Evolutionary conservation across 352 stramenopile genomes (phyloP).

Genomic region (Halophytophthora polymorphica): DNA sequence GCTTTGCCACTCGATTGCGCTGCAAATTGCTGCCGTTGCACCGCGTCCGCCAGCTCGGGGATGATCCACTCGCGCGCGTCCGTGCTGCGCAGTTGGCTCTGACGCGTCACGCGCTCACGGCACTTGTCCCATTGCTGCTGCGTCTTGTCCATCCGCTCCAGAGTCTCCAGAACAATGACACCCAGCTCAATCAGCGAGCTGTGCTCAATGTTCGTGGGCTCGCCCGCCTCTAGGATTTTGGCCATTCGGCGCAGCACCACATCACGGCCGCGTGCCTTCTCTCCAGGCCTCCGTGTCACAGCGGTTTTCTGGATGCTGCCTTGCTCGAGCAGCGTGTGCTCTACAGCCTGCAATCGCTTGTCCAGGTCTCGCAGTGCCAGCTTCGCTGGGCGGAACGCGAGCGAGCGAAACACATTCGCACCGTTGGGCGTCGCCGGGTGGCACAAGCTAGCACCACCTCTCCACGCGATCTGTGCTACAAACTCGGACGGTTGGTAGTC

Average conservation of each 20-base stretch:
- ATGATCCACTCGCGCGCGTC: constrained; percentile 64
- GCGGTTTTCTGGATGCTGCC: constrained; percentile 43
- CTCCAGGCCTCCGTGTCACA: constrained; percentile 38
- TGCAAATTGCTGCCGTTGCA: constrained; percentile 46
- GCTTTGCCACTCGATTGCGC: constrained; percentile 8
- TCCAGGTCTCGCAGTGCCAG: constrained; percentile 68
- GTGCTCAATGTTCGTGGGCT: constrained; percentile 49
- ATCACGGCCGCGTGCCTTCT: constrained; percentile 64
- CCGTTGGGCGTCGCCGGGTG: constrained; percentile 43
- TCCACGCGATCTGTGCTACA: constrained; percentile 60
- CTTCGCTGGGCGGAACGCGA: constrained; percentile 61
- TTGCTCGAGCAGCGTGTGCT: constrained; percentile 47
- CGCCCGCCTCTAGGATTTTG: constrained; percentile 65
- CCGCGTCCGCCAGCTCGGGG: constrained; percentile 55
- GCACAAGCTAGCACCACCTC: constrained; percentile 61
- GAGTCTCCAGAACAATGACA: constrained; percentile 67
- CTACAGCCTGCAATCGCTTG: constrained; percentile 58
- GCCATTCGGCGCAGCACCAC: constrained; percentile 66
- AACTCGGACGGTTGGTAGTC: constrained; percentile 47
- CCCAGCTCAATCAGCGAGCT: constrained; percentile 67
- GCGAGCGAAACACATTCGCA: constrained; percentile 57
- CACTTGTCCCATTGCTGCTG: constrained; percentile 55
- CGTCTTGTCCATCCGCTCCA: constrained; percentile 63
- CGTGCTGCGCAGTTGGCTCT: constrained; percentile 50
- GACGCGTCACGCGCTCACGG: constrained; percentile 38